These are phyloP conservation scores for Chamaenerion angustifolium DNA, from an alignment of 345 rosid species.

Conservation along the genomic window DNA sequence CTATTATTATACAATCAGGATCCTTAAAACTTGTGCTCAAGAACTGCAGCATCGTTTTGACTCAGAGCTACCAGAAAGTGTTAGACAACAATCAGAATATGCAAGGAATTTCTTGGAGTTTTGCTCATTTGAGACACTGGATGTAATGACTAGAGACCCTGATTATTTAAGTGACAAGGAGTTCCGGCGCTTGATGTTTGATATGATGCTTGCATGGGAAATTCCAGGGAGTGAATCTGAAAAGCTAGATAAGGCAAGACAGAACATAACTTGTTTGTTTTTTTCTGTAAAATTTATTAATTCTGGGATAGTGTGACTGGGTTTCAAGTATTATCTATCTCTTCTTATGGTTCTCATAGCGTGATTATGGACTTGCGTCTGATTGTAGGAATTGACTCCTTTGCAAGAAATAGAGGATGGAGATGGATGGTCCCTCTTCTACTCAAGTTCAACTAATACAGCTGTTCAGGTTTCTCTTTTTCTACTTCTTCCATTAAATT, in stretches of 20 bases:
- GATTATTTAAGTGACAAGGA: conserved; percentile 58
- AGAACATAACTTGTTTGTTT: conserved; percentile 1
- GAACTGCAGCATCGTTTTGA: conserved; percentile 64
- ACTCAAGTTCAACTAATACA: conserved; percentile 62
- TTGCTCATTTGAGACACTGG: conserved; percentile 63
- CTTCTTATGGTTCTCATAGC: conserved; percentile 4
- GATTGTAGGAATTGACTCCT: conserved; percentile 39
- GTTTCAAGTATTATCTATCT: not conserved
- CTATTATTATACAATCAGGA: conserved; percentile 19
- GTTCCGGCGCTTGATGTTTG: conserved; percentile 65
- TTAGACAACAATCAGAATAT: conserved; percentile 48
- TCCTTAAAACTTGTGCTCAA: conserved; percentile 47
- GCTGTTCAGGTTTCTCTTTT: conserved; percentile 59
- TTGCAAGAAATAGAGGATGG: conserved; percentile 47
- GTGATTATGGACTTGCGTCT: conserved; percentile 11
- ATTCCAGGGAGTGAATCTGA: conserved; percentile 39
- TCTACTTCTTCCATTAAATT: not conserved
- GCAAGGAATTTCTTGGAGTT: conserved; percentile 72
- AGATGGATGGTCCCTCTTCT: conserved; percentile 66
- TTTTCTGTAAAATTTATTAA: not conserved
- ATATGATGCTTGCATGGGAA: conserved; percentile 99
- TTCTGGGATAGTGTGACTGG: not conserved
- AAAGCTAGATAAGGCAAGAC: conserved; percentile 25
- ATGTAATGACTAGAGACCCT: conserved; percentile 25
- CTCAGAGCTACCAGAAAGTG: conserved; percentile 64